Percentiles rank a stretch among this genome's conserved stretches.
Conservation (phyloP, 139 green algal species). For the Edaphochlamys debaryana region DNA sequence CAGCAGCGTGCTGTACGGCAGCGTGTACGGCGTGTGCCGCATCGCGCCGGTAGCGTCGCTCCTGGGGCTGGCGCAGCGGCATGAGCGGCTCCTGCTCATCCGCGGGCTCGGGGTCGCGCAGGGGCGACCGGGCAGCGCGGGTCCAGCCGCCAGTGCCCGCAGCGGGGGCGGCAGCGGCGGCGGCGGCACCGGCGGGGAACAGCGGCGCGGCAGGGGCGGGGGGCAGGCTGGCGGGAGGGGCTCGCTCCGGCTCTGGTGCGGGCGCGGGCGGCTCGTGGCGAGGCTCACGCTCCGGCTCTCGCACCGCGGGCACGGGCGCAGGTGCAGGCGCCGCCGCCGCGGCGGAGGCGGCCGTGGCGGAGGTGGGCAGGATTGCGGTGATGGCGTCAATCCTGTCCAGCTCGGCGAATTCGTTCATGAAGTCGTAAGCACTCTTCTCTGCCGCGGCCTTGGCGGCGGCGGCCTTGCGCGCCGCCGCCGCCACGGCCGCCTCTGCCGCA, state of each 20-base stretch:
- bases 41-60: neutral
- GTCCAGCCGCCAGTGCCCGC: neutral
- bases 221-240: no score
- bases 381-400: constrained; percentile 15
- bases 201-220: neutral
- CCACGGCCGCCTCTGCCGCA: neutral
- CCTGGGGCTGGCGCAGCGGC: no score
- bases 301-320: no score
- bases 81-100: no score
- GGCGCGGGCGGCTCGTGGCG: no score
- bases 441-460: constrained; percentile 2
- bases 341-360: neutral
- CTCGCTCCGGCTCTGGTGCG: neutral
- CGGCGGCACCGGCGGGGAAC: neutral
- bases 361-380: neutral
- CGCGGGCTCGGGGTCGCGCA: no score
- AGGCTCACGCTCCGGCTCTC: neutral
- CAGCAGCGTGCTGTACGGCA: no score
- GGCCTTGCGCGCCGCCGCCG: neutral
- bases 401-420: constrained; percentile 30
- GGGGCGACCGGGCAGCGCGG: no score
- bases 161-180: neutral
- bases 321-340: no score
- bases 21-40: no score
- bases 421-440: constrained; percentile 19